Evolutionary conservation across 2,329 filamentous ascomycete genomes (phyloP).

Genomic region (Catunica adiposa): DNA sequence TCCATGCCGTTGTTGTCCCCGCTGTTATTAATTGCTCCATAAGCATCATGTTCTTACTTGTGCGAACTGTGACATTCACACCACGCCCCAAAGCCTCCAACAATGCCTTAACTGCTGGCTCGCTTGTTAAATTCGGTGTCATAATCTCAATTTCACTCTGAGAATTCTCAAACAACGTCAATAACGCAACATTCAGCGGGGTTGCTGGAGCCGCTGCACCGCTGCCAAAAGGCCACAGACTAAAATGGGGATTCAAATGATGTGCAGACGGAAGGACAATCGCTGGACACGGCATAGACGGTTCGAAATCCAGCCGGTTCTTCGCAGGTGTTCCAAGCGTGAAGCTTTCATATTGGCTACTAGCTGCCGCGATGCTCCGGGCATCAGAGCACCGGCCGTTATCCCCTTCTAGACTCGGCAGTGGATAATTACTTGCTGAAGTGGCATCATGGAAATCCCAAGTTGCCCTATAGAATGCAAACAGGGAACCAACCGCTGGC

Average conservation of each 20-base stretch:
- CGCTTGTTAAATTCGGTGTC: conserved; percentile 62
- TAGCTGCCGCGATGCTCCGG: not conserved
- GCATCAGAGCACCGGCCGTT: not conserved
- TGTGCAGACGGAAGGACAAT: conserved; percentile 61
- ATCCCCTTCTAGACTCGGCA: not conserved
- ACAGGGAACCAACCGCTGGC: conserved; percentile 40
- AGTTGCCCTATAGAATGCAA: conserved; percentile 50
- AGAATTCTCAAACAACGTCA: conserved; percentile 44
- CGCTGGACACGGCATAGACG: conserved; percentile 46
- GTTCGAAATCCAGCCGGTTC: conserved; percentile 48
- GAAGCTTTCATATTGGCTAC: conserved; percentile 10
- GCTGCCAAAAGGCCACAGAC: conserved; percentile 37
- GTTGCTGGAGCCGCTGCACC: conserved; percentile 39
- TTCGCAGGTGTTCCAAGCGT: conserved; percentile 8
- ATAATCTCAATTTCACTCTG: conserved; percentile 47
- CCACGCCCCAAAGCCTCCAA: conserved; percentile 45
- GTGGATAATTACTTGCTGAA: not conserved
- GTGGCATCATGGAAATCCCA: conserved; percentile 32
- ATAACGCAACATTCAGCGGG: conserved; percentile 49
- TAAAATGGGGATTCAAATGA: conserved; percentile 49
- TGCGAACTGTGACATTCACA: conserved; percentile 50
- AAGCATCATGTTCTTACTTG: conserved; percentile 54
- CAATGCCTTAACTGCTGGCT: conserved; percentile 45
- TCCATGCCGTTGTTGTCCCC: conserved; percentile 53
- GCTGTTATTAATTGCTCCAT: conserved; percentile 69